phyloP scores from a whole-genome alignment of 805 yeast genomes.

The Maudiozyma saulgeensis region DNA sequence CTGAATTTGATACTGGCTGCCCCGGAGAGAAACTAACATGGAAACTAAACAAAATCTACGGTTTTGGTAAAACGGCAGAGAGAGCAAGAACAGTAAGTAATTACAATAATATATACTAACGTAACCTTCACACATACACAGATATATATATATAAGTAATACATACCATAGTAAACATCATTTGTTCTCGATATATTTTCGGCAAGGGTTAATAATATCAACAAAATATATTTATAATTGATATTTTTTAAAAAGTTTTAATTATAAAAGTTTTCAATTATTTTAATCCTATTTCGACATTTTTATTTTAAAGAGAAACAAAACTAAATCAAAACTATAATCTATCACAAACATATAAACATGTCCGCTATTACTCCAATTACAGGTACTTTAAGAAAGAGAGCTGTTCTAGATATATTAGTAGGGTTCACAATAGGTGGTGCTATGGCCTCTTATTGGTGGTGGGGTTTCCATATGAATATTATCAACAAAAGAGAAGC shows the following conservation, averaged over 20 bases:
- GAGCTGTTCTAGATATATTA: constrained; percentile 67
- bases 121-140: neutral
- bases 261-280: too few relatives aligned
- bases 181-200: neutral
- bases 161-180: neutral
- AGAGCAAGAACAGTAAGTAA: too few relatives aligned
- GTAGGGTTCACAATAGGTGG: constrained; percentile 59
- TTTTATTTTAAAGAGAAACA: neutral
- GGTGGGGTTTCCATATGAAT: constrained; percentile 78
- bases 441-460: constrained; percentile 64
- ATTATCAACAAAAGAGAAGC: constrained; percentile 69
- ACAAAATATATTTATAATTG: too few relatives aligned
- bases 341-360: neutral
- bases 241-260: too few relatives aligned
- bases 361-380: constrained; percentile 73
- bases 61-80: too few relatives aligned
- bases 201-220: too few relatives aligned
- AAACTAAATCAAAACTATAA: neutral
- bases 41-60: too few relatives aligned
- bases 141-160: neutral
- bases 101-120: neutral
- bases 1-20: neutral
- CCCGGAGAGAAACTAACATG: neutral
- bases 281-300: neutral
- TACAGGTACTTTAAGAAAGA: constrained; percentile 72